phyloP scores from a whole-genome alignment of 1,139 yeast genomes.

The Yamadazyma spencermartinsiae region DNA sequence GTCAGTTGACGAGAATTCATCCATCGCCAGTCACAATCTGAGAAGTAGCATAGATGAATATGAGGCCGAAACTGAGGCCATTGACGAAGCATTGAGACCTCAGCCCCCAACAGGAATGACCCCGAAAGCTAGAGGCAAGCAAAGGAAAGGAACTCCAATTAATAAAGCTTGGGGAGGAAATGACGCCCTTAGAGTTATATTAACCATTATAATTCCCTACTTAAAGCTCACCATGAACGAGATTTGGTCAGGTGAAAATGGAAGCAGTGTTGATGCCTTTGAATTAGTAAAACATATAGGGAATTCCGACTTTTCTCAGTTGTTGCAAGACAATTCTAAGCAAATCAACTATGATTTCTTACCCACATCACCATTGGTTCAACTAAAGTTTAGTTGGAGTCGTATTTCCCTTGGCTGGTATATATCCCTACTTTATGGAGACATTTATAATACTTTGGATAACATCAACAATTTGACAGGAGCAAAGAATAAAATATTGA shows the following conservation, averaged over 20 bases:
- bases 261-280: slow-evolving; percentile 27
- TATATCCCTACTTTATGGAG: slow-evolving; percentile 64
- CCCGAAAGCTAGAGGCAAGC: slow-evolving; percentile 56
- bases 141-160: slow-evolving; percentile 50
- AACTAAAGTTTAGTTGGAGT: slow-evolving; percentile 62
- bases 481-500: slow-evolving; percentile 30
- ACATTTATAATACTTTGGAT: slow-evolving; percentile 52
- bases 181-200: slow-evolving; percentile 46
- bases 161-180: slow-evolving; percentile 62
- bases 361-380: slow-evolving; percentile 44
- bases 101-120: slow-evolving; percentile 65
- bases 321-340: slow-evolving; percentile 20
- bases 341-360: slow-evolving; percentile 35
- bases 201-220: slow-evolving; percentile 43
- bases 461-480: slow-evolving; percentile 22
- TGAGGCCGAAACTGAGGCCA: slow-evolving; percentile 19
- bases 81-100: slow-evolving; percentile 38
- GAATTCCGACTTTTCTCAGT: slow-evolving; percentile 25
- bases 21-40: slow-evolving; percentile 5
- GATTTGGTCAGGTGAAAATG: slow-evolving; percentile 30
- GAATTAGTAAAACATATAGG: slow-evolving; percentile 44
- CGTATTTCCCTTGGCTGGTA: slow-evolving; percentile 75
- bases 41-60: slow-evolving; percentile 9
- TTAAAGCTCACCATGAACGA: slow-evolving; percentile 37
- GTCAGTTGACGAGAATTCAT: slow-evolving; percentile 4